These are phyloP conservation scores for Yamadazyma nakazawae DNA, from an alignment of 805 yeast genomes.

Conservation along the genomic window DNA sequence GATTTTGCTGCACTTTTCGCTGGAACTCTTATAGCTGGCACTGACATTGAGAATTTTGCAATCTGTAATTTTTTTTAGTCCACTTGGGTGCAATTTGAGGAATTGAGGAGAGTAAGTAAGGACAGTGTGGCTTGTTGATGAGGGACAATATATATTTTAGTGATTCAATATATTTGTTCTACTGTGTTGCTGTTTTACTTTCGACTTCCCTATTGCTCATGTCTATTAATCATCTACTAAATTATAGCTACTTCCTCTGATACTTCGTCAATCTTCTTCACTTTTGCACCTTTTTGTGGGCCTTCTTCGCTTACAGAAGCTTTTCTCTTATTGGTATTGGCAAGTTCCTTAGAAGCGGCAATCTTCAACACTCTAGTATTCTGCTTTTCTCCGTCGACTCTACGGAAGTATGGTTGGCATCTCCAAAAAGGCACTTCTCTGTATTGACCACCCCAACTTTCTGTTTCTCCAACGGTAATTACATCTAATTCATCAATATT, in stretches of 20 bases:
- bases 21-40: slow-evolving; percentile 25
- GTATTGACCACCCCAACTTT: slow-evolving; percentile 79
- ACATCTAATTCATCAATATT: slow-evolving; percentile 56
- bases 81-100: background rate
- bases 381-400: slow-evolving; percentile 69
- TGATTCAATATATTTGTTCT: no score
- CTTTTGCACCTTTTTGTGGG: background rate
- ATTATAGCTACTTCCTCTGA: background rate
- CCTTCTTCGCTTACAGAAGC: background rate
- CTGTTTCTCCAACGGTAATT: slow-evolving; percentile 50
- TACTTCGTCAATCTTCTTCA: background rate
- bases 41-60: slow-evolving; percentile 4
- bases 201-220: background rate
- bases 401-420: slow-evolving; percentile 91
- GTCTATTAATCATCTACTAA: background rate
- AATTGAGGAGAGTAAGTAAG: no score
- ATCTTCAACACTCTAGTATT: slow-evolving; percentile 35
- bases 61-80: background rate
- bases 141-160: no score
- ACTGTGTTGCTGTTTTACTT: background rate
- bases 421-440: slow-evolving; percentile 90
- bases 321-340: slow-evolving; percentile 6
- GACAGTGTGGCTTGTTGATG: no score
- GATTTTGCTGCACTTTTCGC: slow-evolving; percentile 26
- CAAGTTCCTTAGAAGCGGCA: slow-evolving; percentile 28